Evolutionary conservation across 2,329 filamentous ascomycete species (phyloP), one percentile per base, ranked within the genome.

Genomic region (Alternaria sp.): DNA sequence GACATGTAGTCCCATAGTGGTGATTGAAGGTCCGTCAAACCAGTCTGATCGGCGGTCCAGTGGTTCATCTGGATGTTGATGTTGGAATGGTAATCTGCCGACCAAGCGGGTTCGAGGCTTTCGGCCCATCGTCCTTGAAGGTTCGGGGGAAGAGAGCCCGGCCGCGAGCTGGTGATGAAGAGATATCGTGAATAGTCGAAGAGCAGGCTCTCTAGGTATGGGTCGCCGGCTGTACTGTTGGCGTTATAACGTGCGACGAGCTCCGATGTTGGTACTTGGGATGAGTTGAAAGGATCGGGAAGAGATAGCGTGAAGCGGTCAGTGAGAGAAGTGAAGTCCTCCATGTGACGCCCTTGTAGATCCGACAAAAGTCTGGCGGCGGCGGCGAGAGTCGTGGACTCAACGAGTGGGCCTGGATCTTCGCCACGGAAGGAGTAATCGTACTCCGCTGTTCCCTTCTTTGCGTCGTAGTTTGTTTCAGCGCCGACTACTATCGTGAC

Each of bases 11-110:
- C 76, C 82, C 84, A 88, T 0, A 87, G 73, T 0, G 84, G 81
- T 0, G 75, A 71, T 50, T 85, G 81, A 1, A 86, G 79, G 2
- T 76, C 76, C 0, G 80, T 81, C 0, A 88, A 75, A 0, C 86
- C 86, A 0, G 85, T 86, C 56, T 86, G 81, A 32, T 87, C 85
- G 3, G 83, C 82, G 2, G 77, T 70, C 87, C 87, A 89, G 67
- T 88, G 83, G 62, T 88, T 89, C 87, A 88, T 89, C 66, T 89
- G 85, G 0, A 88, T 60, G 60, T 89, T 89, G 69, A 89, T 88
- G 64, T 89, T 86, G 43, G 83, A 80, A 56, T 88, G 86, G 59
- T 88, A 89, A 67, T 89, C 86, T 3, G 80, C 83, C 12, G 82
- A 81, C 87, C 87, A 87, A 0, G 83, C 81, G 5, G 82, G 78